Base-by-base conservation (phyloP, 2,329 filamentous ascomycete genomes). In the Verticillium alfalfae region DNA sequence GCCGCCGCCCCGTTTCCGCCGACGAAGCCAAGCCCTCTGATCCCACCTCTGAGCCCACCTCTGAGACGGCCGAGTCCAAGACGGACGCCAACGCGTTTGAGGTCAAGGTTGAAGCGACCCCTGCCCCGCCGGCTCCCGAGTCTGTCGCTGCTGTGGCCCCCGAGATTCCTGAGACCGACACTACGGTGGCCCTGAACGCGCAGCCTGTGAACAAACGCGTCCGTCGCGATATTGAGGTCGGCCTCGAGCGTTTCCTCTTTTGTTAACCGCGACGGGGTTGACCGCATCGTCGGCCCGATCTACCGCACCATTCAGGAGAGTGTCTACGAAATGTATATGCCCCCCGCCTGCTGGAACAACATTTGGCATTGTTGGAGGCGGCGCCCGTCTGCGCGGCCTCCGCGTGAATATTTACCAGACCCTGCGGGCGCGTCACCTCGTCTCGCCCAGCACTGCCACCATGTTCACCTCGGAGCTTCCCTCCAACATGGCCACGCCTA, bases 381-480 rank as follows among this genome's bases (percentile, higher is more conserved):
- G 95, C 62, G 88, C 81, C 41, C 83, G 83, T 56, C 80, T 86
- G 57, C 80, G 80, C 79, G 93, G 95, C 5, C 94, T 99, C 73
- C 93, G 91, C 67, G 93, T 97, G 69, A 92, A 94, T 67, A 87
- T 99, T 57, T 74, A 98, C 41, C 84, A 90, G 68, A 93, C 88
- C 0, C 84, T 99, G 39, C 85, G 85, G 41, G 84, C 88, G 57
- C 93, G 93, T 66, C 95, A 97, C 74, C 84, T 97, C 60, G 88
- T 99, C 67, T 96, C 93, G 2, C 95, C 95, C 0, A 93, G 90
- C 34, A 94, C 92, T 1, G 93, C 92, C 58, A 97, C 93, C 52
- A 98, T 98, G 70, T 98, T 98, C 81, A 97, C 93, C 39, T 97
- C 93, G 26, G 95, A 99, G 75, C 87, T 98, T 41, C 95, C 95